A percentile compares a stretch with the other conserved stretches of the same genome.
Evolutionary conservation across 805 yeast genomes (phyloP).

Genomic region (Candida sphagnicola): DNA sequence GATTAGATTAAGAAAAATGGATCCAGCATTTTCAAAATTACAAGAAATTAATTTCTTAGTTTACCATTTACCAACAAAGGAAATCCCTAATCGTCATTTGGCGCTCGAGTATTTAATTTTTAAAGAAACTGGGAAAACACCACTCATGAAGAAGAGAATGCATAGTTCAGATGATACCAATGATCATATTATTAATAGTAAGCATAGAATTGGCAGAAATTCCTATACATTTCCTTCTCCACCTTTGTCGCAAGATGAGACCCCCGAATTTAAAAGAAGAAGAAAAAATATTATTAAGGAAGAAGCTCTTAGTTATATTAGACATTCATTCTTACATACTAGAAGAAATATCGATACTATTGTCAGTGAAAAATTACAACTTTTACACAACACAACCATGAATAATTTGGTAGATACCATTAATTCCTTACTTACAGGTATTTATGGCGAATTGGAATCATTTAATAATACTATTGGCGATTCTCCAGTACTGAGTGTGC

Average conservation of each 20-base stretch:
- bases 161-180: not conserved
- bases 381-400: conserved; percentile 4
- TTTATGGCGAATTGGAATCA: conserved; percentile 3
- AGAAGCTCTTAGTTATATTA: conserved; percentile 2
- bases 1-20: conserved; percentile 13
- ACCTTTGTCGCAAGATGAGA: conserved; percentile 3
- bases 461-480: conserved; percentile 5
- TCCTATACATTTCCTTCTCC: conserved; percentile 2
- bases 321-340: conserved; percentile 1
- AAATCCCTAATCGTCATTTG: conserved; percentile 11
- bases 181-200: not conserved
- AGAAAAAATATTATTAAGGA: not conserved
- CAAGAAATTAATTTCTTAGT: conserved; percentile 14
- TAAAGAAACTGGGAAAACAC: conserved; percentile 8
- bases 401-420: conserved; percentile 5
- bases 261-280: conserved; percentile 1
- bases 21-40: conserved; percentile 13
- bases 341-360: conserved; percentile 3
- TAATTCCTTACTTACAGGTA: conserved; percentile 3
- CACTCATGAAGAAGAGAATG: not conserved
- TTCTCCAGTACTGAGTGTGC: not conserved
- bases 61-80: conserved; percentile 10
- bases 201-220: not conserved
- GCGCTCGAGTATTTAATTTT: conserved; percentile 11
- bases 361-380: conserved; percentile 4